Base-by-base conservation (phyloP, 768 basidiomycete species). In the Cubamyces sp. region DNA sequence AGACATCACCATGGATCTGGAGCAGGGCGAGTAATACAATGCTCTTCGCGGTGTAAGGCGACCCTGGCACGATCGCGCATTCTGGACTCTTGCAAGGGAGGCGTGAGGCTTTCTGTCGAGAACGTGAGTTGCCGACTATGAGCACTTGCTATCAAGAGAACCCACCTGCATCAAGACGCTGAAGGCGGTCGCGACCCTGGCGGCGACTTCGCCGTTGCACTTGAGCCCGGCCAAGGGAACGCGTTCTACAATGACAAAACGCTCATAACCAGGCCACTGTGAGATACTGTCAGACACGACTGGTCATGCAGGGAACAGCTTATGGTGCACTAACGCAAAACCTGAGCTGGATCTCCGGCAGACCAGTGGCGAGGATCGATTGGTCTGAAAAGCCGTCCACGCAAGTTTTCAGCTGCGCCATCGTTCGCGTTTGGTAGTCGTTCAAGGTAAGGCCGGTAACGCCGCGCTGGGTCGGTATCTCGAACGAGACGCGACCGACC, bases 211-310 rank as follows among this genome's bases (percentile, higher is more conserved):
- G 3, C 54, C 54, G 19, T 56, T 37, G 43, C 28, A 21, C 54
- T 37, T 46, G 5, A 49, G 19, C 14, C 30, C 45, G 5, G 12
- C n/a, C 43, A 56, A n/a, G 14, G 54, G 25, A 7, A 47, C 9
- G 8, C 3, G 11, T 16, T 56, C 54, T 7, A 30, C 5, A 30
- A 56, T 15, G 43, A 47, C 43, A 19, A 21, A 23, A 9, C 21
- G 45, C 30, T 56, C 54, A 21, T 56, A 56, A 2, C 54, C 54
- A 11, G 45, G 54, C 54, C 54, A 56, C 54, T 56, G 53, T 9
- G 12, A 49, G 23, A 30, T 9, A 12, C 45, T 19, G 30, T 46
- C 21, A 56, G 54, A 15, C 9, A 53, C 9, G 8, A 16, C 18
- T 9, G 3, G 18, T 5, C 1, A 16, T 19, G 16, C 18, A 12